Conservation (phyloP, 345 rosid species). For the Populus simonii region DNA sequence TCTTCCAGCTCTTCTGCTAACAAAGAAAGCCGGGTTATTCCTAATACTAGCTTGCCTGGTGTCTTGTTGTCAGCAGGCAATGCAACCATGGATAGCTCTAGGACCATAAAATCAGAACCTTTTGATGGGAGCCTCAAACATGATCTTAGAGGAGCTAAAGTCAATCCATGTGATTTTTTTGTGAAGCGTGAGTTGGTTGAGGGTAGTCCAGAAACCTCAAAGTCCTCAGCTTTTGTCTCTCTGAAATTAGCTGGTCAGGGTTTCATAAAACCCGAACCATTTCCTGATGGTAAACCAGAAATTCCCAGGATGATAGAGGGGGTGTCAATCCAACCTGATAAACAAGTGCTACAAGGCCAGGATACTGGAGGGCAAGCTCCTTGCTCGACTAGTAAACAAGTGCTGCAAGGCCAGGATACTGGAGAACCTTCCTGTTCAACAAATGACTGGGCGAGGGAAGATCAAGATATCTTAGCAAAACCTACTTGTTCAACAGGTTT, state of each 20-base stretch:
- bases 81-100: constrained; percentile 18
- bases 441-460: background rate
- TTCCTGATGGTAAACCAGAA: constrained; percentile 30
- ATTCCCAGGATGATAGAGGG: constrained; percentile 8
- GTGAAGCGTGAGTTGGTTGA: constrained; percentile 47
- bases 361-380: constrained; percentile 3
- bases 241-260: constrained; percentile 27
- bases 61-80: constrained; percentile 22
- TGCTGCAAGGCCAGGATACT: background rate
- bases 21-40: constrained; percentile 14
- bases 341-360: constrained; percentile 3
- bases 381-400: constrained; percentile 3
- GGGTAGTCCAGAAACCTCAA: constrained; percentile 18
- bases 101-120: constrained; percentile 58
- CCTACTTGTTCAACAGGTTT: constrained; percentile 29
- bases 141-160: constrained; percentile 21
- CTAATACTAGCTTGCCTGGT: constrained; percentile 20
- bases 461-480: constrained; percentile 2
- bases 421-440: background rate
- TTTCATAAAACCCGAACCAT: constrained; percentile 52
- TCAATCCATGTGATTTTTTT: constrained; percentile 9
- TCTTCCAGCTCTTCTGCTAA: constrained; percentile 29
- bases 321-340: background rate
- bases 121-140: constrained; percentile 39
- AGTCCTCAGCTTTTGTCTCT: constrained; percentile 21